Conservation (phyloP, 2,329 filamentous ascomycete genomes). For the Microsporum ferrugineum region DNA sequence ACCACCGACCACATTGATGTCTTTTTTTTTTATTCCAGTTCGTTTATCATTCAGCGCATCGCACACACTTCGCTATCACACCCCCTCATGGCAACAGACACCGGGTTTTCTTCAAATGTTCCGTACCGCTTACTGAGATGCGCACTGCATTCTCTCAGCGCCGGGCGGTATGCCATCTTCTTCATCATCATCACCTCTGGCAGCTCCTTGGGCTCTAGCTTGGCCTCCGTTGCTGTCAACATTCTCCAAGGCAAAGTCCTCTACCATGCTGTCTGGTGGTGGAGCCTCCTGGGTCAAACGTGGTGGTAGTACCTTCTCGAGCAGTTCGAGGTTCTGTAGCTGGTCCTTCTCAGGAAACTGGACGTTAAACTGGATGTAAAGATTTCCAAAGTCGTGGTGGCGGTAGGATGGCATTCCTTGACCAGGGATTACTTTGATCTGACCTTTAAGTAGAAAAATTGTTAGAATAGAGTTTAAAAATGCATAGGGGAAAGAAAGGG, state of each 20-base stretch:
- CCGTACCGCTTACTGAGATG: constrained; percentile 35
- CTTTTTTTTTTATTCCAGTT: constrained; percentile 1
- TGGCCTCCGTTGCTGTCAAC: constrained; percentile 58
- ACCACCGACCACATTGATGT: constrained; percentile 4
- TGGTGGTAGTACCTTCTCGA: constrained; percentile 75
- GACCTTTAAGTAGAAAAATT: constrained; percentile 42
- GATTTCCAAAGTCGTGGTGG: constrained; percentile 89
- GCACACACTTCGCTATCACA: background rate
- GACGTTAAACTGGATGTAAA: constrained; percentile 95
- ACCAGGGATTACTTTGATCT: constrained; percentile 85
- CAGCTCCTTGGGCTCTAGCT: constrained; percentile 56
- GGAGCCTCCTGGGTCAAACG: constrained; percentile 54
- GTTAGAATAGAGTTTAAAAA: constrained; percentile 1
- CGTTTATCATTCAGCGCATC: constrained; percentile 5
- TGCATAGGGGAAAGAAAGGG: constrained; percentile 6
- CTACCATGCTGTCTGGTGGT: constrained; percentile 77
- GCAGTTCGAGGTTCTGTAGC: constrained; percentile 59
- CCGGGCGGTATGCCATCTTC: constrained; percentile 39
- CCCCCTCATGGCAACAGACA: background rate
- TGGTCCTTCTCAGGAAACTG: constrained; percentile 79
- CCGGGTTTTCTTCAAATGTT: background rate
- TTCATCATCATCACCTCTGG: constrained; percentile 62
- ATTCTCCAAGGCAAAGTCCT: constrained; percentile 78
- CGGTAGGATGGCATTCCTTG: constrained; percentile 96
- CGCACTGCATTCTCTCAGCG: constrained; percentile 42